These are phyloP conservation scores for Thalassiosira hispida DNA, from an alignment of 352 stramenopile genomes.

Conservation along the genomic window DNA sequence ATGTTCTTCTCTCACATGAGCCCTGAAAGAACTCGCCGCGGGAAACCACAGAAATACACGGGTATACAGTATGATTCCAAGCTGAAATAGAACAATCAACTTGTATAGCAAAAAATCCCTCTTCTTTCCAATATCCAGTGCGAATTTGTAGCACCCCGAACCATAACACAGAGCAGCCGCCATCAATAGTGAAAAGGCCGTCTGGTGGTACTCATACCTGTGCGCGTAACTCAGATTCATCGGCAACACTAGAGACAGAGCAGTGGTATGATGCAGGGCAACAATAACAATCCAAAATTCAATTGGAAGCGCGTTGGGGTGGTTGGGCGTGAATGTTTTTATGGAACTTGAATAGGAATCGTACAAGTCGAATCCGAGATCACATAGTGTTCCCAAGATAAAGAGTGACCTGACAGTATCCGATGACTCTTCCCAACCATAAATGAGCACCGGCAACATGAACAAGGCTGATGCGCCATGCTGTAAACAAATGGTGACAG, in stretches of 20 bases:
- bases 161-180: slow-evolving; percentile 15
- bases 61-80: slow-evolving; percentile 27
- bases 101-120: slow-evolving; percentile 33
- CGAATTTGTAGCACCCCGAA: slow-evolving; percentile 22
- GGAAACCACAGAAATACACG: slow-evolving; percentile 30
- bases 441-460: slow-evolving; percentile 22
- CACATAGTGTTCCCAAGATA: slow-evolving; percentile 26
- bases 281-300: slow-evolving; percentile 21
- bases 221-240: slow-evolving; percentile 23
- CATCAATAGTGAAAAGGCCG: slow-evolving; percentile 18
- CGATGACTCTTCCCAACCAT: slow-evolving; percentile 20
- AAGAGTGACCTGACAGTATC: slow-evolving; percentile 15
- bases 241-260: slow-evolving; percentile 11
- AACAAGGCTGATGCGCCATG: not conserved
- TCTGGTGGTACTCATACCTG: slow-evolving; percentile 33
- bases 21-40: not conserved
- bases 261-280: slow-evolving; percentile 20
- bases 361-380: slow-evolving; percentile 28
- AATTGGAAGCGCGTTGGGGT: slow-evolving; percentile 9
- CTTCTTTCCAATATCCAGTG: slow-evolving; percentile 18
- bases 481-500: slow-evolving; percentile 12
- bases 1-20: slow-evolving; percentile 10
- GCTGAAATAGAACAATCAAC: slow-evolving; percentile 23
- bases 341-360: slow-evolving; percentile 1
- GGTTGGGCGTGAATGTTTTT: slow-evolving; percentile 13